Conservation (phyloP, 768 basidiomycete genomes). For the Chlorophyllum brunneum region DNA sequence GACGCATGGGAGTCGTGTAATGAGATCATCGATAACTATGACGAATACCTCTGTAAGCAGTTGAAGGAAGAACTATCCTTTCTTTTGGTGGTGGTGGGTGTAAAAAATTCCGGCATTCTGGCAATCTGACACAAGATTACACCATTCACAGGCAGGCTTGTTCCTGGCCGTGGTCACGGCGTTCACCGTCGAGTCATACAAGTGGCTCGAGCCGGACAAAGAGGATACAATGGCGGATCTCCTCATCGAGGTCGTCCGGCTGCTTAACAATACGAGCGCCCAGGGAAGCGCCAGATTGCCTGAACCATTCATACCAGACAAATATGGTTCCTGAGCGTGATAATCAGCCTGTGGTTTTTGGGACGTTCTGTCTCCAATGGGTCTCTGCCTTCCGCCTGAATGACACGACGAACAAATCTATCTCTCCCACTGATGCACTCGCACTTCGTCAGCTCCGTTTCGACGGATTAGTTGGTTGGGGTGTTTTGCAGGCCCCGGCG, state of each 20-base stretch:
- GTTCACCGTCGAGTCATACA: constrained; percentile 8
- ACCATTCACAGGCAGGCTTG: background rate
- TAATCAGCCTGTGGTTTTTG: background rate
- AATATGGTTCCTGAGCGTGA: constrained; percentile 7
- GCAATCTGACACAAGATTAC: background rate
- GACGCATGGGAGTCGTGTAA: constrained; percentile 3
- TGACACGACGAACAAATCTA: background rate
- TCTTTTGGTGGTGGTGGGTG: background rate
- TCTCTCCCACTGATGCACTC: background rate
- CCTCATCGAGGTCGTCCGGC: background rate
- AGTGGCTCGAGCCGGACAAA: background rate
- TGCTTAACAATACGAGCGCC: background rate
- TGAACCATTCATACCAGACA: background rate
- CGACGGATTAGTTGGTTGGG: constrained; percentile 8
- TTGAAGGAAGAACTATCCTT: constrained; percentile 1
- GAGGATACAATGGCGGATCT: constrained; percentile 9
- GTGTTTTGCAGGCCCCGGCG: background rate
- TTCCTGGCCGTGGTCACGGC: constrained; percentile 8
- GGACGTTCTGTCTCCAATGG: constrained; percentile 10
- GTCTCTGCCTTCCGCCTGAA: background rate
- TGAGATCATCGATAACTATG: background rate
- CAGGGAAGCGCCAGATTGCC: background rate
- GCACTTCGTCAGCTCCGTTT: constrained; percentile 7
- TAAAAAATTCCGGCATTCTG: background rate
- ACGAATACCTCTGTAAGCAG: background rate